These are phyloP conservation scores for Aspergillus novoparasiticus DNA, from an alignment of 2,329 filamentous ascomycete genomes.

Conservation along the genomic window DNA sequence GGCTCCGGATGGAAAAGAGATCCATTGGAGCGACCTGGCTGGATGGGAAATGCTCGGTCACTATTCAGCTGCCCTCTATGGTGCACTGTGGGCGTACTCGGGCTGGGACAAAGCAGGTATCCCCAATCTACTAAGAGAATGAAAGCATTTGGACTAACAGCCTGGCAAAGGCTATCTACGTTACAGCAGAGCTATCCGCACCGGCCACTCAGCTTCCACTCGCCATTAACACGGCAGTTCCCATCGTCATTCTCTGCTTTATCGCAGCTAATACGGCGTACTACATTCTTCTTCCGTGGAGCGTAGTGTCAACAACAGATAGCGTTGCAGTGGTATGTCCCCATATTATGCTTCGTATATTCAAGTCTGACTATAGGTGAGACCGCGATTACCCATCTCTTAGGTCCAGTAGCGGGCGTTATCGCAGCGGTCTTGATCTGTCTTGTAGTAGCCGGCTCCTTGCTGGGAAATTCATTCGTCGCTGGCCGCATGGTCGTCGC, in stretches of 20 bases:
- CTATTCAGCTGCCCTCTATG: slow-evolving; percentile 21
- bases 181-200: slow-evolving; percentile 19
- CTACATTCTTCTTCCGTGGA: slow-evolving; percentile 21
- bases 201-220: slow-evolving; percentile 21
- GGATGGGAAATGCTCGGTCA: slow-evolving; percentile 20
- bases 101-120: slow-evolving; percentile 22
- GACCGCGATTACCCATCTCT: slow-evolving; percentile 18
- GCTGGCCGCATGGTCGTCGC: slow-evolving; percentile 21
- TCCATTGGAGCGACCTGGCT: slow-evolving; percentile 17
- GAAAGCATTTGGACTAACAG: background rate
- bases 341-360: no score
- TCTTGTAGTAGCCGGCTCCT: slow-evolving; percentile 18
- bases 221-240: slow-evolving; percentile 20
- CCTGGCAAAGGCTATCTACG: slow-evolving; percentile 16
- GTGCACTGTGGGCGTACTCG: slow-evolving; percentile 22
- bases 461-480: slow-evolving; percentile 21
- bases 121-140: background rate
- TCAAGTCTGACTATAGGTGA: background rate
- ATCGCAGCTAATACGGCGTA: slow-evolving; percentile 20
- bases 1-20: slow-evolving; percentile 17
- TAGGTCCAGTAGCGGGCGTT: slow-evolving; percentile 15
- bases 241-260: slow-evolving; percentile 18
- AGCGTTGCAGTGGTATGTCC: slow-evolving; percentile 20
- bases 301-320: slow-evolving; percentile 18
- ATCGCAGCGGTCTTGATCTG: slow-evolving; percentile 16